phyloP scores from a whole-genome alignment of 2,329 filamentous ascomycete species.

The Ophiostoma tasmaniense region DNA sequence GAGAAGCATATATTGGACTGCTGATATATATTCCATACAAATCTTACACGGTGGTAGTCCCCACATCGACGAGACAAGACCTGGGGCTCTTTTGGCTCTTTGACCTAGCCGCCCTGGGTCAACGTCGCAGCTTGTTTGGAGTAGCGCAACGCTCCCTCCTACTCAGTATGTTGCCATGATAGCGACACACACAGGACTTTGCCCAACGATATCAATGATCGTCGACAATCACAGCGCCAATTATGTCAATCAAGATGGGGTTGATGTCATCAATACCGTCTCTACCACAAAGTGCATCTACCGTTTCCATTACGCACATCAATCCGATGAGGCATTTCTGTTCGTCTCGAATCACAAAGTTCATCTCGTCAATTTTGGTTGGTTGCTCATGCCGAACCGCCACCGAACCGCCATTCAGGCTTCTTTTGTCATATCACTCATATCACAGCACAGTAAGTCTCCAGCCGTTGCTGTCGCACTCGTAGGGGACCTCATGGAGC shows the following conservation, averaged over 20 bases:
- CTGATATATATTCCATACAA: conserved; percentile 3
- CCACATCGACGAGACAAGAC: conserved; percentile 4
- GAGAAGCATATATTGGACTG: not conserved
- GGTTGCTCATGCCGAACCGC: not conserved
- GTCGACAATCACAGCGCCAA: not conserved
- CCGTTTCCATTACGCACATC: not conserved
- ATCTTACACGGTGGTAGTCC: not conserved
- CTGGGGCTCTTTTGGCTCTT: conserved; percentile 1
- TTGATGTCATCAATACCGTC: not conserved
- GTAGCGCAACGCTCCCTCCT: not conserved
- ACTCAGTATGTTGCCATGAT: not conserved
- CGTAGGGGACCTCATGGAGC: not conserved
- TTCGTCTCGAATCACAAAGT: not conserved
- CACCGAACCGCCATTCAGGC: not conserved
- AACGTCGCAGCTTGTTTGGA: not conserved
- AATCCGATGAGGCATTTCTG: not conserved
- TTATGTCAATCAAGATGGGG: not conserved
- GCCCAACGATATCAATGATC: not conserved
- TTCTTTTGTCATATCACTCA: not conserved
- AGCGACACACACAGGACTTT: not conserved
- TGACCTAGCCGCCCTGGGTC: not conserved
- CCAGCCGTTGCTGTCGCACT: not conserved
- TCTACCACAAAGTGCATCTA: not conserved
- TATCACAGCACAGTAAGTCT: not conserved
- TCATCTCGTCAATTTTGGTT: not conserved